These are phyloP conservation scores for Nakazawaea ernobii DNA, from an alignment of 805 yeast species.

Conservation along the genomic window DNA sequence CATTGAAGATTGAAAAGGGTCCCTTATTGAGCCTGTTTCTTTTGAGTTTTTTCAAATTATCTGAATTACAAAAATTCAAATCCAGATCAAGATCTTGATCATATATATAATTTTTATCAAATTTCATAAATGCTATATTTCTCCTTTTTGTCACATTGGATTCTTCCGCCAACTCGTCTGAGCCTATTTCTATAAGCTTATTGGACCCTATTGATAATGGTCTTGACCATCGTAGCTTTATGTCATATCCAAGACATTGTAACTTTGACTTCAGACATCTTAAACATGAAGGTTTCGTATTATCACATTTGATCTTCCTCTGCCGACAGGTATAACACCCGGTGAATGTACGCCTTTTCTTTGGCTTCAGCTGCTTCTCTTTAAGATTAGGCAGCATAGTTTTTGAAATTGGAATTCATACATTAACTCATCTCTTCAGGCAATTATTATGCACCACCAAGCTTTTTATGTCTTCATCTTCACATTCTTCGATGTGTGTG, in stretches of 20 bases:
- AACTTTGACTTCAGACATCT: slow-evolving; percentile 41
- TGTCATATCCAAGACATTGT: slow-evolving; percentile 44
- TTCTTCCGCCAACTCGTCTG: slow-evolving; percentile 13
- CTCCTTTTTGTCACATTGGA: slow-evolving; percentile 25
- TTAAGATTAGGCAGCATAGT: too few relatives aligned
- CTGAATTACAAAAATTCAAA: slow-evolving; percentile 25
- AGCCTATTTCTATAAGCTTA: slow-evolving; percentile 12
- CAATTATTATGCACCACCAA: too few relatives aligned
- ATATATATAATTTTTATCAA: slow-evolving; percentile 31
- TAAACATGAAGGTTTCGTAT: slow-evolving; percentile 36
- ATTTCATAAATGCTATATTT: slow-evolving; percentile 36
- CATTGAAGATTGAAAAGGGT: slow-evolving; percentile 21
- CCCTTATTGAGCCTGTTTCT: slow-evolving; percentile 13
- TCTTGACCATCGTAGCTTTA: slow-evolving; percentile 42
- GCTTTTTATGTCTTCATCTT: too few relatives aligned
- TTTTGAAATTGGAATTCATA: too few relatives aligned
- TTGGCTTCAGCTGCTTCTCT: not conserved
- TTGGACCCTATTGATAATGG: slow-evolving; percentile 27
- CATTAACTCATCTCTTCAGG: too few relatives aligned
- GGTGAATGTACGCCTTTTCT: slow-evolving; percentile 29
- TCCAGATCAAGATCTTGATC: slow-evolving; percentile 32
- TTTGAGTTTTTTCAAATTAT: not conserved
- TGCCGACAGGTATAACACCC: slow-evolving; percentile 55
- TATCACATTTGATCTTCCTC: slow-evolving; percentile 50
- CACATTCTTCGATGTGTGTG: too few relatives aligned